Conservation (phyloP, 2,329 filamentous ascomycete species). For the Emmonsia crescens region DNA sequence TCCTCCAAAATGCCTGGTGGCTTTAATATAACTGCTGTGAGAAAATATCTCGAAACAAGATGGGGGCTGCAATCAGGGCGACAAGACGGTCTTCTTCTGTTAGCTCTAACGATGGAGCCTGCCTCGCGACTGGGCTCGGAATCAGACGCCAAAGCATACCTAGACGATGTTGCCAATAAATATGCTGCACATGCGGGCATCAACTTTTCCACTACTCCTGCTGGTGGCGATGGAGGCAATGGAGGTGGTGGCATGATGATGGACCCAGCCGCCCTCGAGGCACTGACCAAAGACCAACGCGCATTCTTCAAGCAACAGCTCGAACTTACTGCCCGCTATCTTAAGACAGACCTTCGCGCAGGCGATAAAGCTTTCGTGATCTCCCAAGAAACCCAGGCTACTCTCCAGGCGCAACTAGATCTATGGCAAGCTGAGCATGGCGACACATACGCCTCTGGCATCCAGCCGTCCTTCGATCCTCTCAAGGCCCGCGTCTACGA, state of each 20-base stretch:
- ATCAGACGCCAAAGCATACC: slow-evolving; percentile 79
- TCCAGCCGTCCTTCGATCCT: slow-evolving; percentile 84
- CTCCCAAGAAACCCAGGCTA: slow-evolving; percentile 72
- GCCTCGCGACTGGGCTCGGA: slow-evolving; percentile 79
- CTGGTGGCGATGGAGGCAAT: slow-evolving; percentile 61
- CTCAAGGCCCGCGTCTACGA: slow-evolving; percentile 95
- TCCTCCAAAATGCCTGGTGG: slow-evolving; percentile 99
- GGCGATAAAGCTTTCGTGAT: slow-evolving; percentile 87
- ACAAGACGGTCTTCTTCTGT: slow-evolving; percentile 79
- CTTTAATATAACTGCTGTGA: slow-evolving; percentile 93
- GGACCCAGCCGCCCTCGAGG: slow-evolving; percentile 94
- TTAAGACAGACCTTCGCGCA: slow-evolving; percentile 94
- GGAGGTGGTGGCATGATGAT: slow-evolving; percentile 91
- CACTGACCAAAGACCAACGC: slow-evolving; percentile 91
- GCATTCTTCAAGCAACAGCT: slow-evolving; percentile 97
- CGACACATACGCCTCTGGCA: slow-evolving; percentile 89
- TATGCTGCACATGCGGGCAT: slow-evolving; percentile 78
- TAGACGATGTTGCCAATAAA: slow-evolving; percentile 80
- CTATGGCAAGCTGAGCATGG: slow-evolving; percentile 93
- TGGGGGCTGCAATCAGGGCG: slow-evolving; percentile 81
- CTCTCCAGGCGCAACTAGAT: slow-evolving; percentile 86
- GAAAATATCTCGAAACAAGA: slow-evolving; percentile 88
- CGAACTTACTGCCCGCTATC: slow-evolving; percentile 85
- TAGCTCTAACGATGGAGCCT: slow-evolving; percentile 90
- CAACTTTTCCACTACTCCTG: slow-evolving; percentile 61